phyloP scores from a whole-genome alignment of 2,329 filamentous ascomycete genomes.

The Penicillium digitatum region DNA sequence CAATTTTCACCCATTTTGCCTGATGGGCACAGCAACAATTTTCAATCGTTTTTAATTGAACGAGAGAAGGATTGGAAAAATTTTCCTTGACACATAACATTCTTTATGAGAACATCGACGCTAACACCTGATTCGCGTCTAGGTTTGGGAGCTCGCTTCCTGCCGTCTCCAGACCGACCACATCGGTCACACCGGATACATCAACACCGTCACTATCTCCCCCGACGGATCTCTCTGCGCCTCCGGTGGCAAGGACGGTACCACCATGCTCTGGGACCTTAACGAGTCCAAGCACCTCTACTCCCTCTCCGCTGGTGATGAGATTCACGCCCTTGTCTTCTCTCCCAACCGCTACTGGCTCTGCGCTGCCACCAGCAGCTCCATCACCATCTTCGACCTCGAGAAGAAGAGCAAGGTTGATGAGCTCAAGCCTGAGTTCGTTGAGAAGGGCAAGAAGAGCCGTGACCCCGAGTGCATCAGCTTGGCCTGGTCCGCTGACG shows the following conservation, averaged over 20 bases:
- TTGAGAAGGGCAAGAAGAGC: constrained; percentile 96
- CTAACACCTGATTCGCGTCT: constrained; percentile 23
- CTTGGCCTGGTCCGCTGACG: constrained; percentile 96
- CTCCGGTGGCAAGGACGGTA: constrained; percentile 98
- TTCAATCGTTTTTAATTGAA: constrained; percentile 17
- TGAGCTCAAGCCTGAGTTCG: constrained; percentile 98
- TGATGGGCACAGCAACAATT: constrained; percentile 35
- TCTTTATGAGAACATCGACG: constrained; percentile 9
- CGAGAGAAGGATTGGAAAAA: constrained; percentile 14
- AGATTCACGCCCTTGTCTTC: constrained; percentile 99
- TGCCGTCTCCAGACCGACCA: constrained; percentile 99
- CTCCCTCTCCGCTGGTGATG: constrained; percentile 97
- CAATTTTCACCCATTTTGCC: constrained; percentile 71
- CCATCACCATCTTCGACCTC: constrained; percentile 99
- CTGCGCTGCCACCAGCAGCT: constrained; percentile 92
- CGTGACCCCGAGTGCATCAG: constrained; percentile 96
- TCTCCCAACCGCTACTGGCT: constrained; percentile 99
- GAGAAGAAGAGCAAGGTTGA: constrained; percentile 99
- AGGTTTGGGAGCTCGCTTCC: constrained; percentile 99
- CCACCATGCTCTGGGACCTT: constrained; percentile 99
- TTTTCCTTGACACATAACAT: constrained; percentile 7
- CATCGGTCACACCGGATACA: constrained; percentile 99
- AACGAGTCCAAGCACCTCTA: constrained; percentile 99
- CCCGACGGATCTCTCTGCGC: constrained; percentile 98
- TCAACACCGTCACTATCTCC: constrained; percentile 99